Conservation (phyloP, 768 basidiomycete genomes). For the Omphalotus guepiniiformis region DNA sequence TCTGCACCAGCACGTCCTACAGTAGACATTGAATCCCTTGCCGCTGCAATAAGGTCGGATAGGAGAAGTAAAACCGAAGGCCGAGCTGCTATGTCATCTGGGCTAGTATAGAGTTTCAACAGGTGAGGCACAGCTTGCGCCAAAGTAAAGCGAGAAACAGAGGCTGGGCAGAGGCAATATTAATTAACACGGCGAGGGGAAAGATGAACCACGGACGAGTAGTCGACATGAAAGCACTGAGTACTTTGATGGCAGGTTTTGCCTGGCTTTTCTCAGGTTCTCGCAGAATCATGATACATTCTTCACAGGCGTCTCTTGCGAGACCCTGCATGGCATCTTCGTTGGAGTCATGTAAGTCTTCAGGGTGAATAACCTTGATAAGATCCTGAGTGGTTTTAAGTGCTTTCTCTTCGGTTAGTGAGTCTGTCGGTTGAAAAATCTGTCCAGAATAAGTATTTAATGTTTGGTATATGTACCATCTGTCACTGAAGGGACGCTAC, state of each 20-base stretch:
- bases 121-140: slow-evolving; percentile 71
- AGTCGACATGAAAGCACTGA: slow-evolving; percentile 73
- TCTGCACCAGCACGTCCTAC: slow-evolving; percentile 9
- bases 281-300: slow-evolving; percentile 73
- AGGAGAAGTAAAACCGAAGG: slow-evolving; percentile 64
- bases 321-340: slow-evolving; percentile 50
- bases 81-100: slow-evolving; percentile 64
- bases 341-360: slow-evolving; percentile 34
- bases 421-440: slow-evolving; percentile 92
- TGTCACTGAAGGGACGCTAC: slow-evolving; percentile 33
- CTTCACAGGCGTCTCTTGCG: slow-evolving; percentile 70
- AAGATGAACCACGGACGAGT: slow-evolving; percentile 60
- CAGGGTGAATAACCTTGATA: slow-evolving; percentile 67
- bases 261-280: slow-evolving; percentile 96
- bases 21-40: slow-evolving; percentile 35
- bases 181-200: not conserved
- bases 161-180: slow-evolving; percentile 41
- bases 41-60: slow-evolving; percentile 57
- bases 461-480: not conserved
- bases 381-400: slow-evolving; percentile 67
- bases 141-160: slow-evolving; percentile 63
- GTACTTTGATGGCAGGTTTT: slow-evolving; percentile 77
- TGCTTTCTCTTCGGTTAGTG: slow-evolving; percentile 68
- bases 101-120: slow-evolving; percentile 68
- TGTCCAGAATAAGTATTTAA: too few relatives aligned